These are phyloP conservation scores for Taiwanofungus camphoratus DNA, from an alignment of 1,284 basidiomycete species.

Conservation along the genomic window DNA sequence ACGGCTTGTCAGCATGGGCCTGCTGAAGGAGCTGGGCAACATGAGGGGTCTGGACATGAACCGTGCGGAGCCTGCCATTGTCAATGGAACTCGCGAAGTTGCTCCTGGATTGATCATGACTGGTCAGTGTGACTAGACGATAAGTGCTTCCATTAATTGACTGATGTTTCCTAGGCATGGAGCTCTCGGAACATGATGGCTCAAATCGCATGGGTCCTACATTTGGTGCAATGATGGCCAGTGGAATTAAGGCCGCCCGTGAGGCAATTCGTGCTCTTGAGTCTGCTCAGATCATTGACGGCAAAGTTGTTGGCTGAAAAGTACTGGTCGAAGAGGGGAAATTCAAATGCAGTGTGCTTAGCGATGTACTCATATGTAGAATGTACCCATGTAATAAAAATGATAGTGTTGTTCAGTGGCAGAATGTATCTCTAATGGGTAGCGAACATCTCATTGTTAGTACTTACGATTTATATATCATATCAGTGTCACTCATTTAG, in stretches of 20 bases:
- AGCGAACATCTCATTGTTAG: no score
- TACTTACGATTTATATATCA: no score
- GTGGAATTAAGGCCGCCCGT: constrained; percentile 73
- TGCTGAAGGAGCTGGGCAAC: constrained; percentile 75
- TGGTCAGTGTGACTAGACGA: constrained; percentile 34
- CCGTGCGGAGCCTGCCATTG: constrained; percentile 71
- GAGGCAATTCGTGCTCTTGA: constrained; percentile 67
- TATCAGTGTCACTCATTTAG: no score
- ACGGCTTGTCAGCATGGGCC: constrained; percentile 70
- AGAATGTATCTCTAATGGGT: no score
- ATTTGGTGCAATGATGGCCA: constrained; percentile 79
- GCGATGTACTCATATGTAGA: no score
- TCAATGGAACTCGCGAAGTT: constrained; percentile 76
- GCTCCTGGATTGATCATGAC: constrained; percentile 75
- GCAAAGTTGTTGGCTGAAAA: constrained; percentile 53
- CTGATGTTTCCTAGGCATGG: constrained; percentile 57
- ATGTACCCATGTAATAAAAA: no score
- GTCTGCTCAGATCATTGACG: constrained; percentile 53
- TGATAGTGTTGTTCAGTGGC: no score
- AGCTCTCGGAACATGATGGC: constrained; percentile 80
- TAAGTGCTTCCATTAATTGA: no score
- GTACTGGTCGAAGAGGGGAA: no score
- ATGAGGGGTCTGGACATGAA: constrained; percentile 81
- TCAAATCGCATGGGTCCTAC: constrained; percentile 74
- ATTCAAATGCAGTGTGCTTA: no score